Conservation (phyloP, 75 land plant genomes). For the Adiantum capillusveneris region DNA sequence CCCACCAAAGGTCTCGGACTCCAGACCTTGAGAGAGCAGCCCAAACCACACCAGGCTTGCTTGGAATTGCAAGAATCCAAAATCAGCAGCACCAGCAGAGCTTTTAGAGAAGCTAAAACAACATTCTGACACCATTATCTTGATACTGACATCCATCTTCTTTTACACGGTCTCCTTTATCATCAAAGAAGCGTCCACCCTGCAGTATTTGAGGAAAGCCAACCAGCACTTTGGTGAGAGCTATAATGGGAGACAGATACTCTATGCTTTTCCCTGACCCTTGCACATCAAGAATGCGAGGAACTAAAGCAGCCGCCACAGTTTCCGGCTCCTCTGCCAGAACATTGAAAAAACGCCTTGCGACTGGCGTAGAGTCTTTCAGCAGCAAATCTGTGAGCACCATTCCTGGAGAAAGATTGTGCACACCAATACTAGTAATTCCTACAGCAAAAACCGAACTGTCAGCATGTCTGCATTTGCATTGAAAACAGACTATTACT, state of each 20-base stretch:
- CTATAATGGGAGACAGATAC: slow-evolving; percentile 19
- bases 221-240: slow-evolving; percentile 12
- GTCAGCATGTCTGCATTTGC: too few relatives aligned
- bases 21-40: too few relatives aligned
- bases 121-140: slow-evolving; percentile 19
- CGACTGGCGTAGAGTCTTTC: slow-evolving; percentile 24
- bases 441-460: slow-evolving; percentile 11
- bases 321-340: slow-evolving; percentile 33
- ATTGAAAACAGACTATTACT: too few relatives aligned
- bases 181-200: slow-evolving; percentile 31
- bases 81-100: too few relatives aligned
- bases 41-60: too few relatives aligned
- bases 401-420: slow-evolving; percentile 32
- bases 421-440: slow-evolving; percentile 26
- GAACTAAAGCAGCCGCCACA: slow-evolving; percentile 17
- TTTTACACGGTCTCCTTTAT: slow-evolving; percentile 21
- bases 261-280: slow-evolving; percentile 23
- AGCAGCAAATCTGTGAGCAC: slow-evolving; percentile 24
- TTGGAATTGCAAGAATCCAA: too few relatives aligned
- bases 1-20: too few relatives aligned
- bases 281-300: slow-evolving; percentile 10
- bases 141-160: slow-evolving; percentile 13
- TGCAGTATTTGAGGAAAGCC: slow-evolving; percentile 25
- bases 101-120: too few relatives aligned
- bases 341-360: slow-evolving; percentile 28